Conservation (phyloP, 108 stramenopile species). For the Conticribra weissflogii region DNA sequence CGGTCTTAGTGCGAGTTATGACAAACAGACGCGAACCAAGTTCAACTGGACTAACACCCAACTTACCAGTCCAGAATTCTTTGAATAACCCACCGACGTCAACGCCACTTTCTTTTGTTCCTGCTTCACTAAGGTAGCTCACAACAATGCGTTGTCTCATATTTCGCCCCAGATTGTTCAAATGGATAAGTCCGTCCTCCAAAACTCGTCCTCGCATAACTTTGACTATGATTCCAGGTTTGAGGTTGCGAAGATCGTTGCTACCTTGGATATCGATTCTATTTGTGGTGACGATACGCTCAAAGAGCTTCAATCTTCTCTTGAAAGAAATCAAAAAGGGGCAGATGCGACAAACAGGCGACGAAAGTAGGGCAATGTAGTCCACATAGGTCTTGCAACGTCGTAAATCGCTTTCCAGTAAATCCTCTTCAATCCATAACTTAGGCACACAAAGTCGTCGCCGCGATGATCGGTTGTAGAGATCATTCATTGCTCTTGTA, state of each 20-base stretch:
- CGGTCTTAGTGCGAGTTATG: too few species aligned
- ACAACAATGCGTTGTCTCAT: constrained; percentile 85
- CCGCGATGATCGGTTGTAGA: constrained; percentile 85
- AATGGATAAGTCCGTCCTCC: constrained; percentile 81
- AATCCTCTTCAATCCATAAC: constrained; percentile 79
- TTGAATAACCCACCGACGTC: constrained; percentile 99
- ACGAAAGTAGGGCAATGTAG: constrained; percentile 56
- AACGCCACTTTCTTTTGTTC: constrained; percentile 86
- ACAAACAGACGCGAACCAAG: too few species aligned
- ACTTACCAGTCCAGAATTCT: constrained; percentile 89
- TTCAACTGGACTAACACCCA: neutral
- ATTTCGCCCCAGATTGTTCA: constrained; percentile 81
- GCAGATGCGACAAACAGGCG: constrained; percentile 77
- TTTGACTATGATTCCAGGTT: constrained; percentile 77
- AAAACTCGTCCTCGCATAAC: constrained; percentile 84
- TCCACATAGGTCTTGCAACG: constrained; percentile 69
- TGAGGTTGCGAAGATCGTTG: constrained; percentile 57
- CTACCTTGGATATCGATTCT: constrained; percentile 61
- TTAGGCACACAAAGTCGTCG: constrained; percentile 82
- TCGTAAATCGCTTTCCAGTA: constrained; percentile 69
- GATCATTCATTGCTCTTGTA: constrained; percentile 69
- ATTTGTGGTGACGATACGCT: constrained; percentile 75
- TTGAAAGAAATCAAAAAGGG: constrained; percentile 90
- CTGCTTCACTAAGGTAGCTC: constrained; percentile 82
- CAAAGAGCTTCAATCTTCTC: constrained; percentile 84